phyloP scores from a whole-genome alignment of 1,139 yeast species.

The Taiozyma onychis region DNA sequence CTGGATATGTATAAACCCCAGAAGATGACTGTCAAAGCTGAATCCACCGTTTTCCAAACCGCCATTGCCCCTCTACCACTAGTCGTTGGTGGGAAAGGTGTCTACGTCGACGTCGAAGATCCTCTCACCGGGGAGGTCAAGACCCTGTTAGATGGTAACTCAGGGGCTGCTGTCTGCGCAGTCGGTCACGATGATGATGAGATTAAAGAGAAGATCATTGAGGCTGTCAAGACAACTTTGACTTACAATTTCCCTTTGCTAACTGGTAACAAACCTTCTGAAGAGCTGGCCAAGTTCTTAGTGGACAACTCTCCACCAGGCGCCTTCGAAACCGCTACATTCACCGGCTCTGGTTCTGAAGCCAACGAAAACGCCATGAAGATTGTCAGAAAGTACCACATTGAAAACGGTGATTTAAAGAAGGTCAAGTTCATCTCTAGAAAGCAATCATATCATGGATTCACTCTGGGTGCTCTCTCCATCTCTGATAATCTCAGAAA shows the following conservation, averaged over 20 bases:
- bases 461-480: conserved; percentile 47
- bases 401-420: conserved; percentile 42
- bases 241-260: conserved; percentile 39
- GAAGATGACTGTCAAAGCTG: conserved; percentile 4
- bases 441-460: conserved; percentile 53
- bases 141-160: conserved; percentile 43
- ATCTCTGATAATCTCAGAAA: conserved; percentile 40
- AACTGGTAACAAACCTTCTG: conserved; percentile 39
- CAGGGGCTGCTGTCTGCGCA: conserved; percentile 63
- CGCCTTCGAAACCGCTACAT: conserved; percentile 46
- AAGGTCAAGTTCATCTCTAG: conserved; percentile 47
- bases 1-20: not conserved
- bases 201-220: conserved; percentile 38
- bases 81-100: conserved; percentile 42
- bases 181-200: conserved; percentile 54
- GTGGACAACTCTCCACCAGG: conserved; percentile 48
- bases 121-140: conserved; percentile 37
- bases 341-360: conserved; percentile 58
- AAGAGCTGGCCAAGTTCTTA: conserved; percentile 44
- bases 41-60: conserved; percentile 10
- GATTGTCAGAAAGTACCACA: conserved; percentile 48
- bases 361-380: conserved; percentile 54
- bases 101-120: conserved; percentile 40
- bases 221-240: conserved; percentile 39
- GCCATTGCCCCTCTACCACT: conserved; percentile 9